Evolutionary conservation across 2,329 filamentous ascomycete genomes (phyloP).

Genomic region (Xylaria hypoxylon): DNA sequence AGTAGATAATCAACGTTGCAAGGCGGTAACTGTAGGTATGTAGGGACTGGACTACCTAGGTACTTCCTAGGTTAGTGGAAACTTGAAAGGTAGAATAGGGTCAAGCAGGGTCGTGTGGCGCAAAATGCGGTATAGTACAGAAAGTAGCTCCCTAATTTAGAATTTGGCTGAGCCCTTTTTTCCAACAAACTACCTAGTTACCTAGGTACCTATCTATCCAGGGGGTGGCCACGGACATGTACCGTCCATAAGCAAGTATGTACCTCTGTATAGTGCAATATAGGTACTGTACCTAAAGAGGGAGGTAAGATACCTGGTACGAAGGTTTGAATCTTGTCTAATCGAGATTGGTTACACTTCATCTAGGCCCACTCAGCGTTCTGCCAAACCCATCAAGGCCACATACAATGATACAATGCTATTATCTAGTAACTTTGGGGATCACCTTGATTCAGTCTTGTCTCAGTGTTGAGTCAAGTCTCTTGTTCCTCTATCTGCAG

Average conservation of each 20-base stretch:
- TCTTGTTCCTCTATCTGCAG: neutral
- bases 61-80: too few relatives aligned
- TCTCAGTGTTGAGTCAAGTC: neutral
- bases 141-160: constrained; percentile 30
- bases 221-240: neutral
- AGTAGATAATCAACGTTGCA: constrained; percentile 16
- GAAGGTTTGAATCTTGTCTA: constrained; percentile 11
- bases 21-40: constrained; percentile 19
- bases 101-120: constrained; percentile 18
- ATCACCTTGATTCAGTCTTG: neutral
- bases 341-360: constrained; percentile 16
- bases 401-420: neutral
- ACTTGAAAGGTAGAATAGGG: neutral
- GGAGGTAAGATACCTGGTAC: neutral
- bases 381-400: neutral
- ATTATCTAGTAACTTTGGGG: neutral
- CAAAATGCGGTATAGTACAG: constrained; percentile 19
- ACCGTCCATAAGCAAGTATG: neutral
- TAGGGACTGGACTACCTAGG: neutral
- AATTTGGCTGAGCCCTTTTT: constrained; percentile 23
- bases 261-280: neutral
- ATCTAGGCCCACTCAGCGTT: neutral
- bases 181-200: neutral
- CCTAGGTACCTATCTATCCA: too few relatives aligned
- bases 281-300: neutral